Percentiles rank a stretch among this genome's conserved stretches.
Evolutionary conservation across 2,329 filamentous ascomycete genomes (phyloP).

Genomic region (Curvularia spicifera): DNA sequence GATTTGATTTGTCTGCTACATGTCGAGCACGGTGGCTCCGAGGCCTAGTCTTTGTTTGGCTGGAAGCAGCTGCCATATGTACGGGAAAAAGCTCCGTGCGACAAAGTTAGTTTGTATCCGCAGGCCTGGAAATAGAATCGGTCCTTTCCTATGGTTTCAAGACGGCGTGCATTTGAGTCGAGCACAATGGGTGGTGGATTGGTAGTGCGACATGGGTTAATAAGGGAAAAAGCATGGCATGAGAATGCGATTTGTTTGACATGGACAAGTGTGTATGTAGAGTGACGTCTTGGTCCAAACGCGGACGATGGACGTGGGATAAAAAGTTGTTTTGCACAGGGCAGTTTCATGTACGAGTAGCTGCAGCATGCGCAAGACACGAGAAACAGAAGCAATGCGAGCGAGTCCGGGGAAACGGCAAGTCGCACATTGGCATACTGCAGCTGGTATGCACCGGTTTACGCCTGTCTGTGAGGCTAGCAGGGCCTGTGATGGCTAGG

Average conservation of each 20-base stretch:
- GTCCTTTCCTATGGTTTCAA: not conserved
- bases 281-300: constrained; percentile 1
- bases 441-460: constrained; percentile 1
- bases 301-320: not conserved
- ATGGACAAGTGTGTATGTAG: not conserved
- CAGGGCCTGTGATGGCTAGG: not conserved
- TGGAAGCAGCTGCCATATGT: not conserved
- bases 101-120: not conserved
- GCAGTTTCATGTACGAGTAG: not conserved
- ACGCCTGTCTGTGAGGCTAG: not conserved
- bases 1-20: not conserved
- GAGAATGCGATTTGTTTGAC: not conserved
- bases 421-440: not conserved
- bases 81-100: constrained; percentile 1
- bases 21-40: not conserved
- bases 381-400: constrained; percentile 1
- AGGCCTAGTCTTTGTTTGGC: not conserved
- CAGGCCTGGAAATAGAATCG: not conserved
- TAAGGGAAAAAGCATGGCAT: not conserved
- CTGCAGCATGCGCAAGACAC: not conserved
- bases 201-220: not conserved
- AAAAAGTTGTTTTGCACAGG: not conserved
- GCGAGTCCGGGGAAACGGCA: constrained; percentile 7
- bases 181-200: not conserved
- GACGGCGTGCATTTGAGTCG: not conserved